A percentile compares a stretch with the other conserved stretches of the same genome.
Evolutionary conservation across 495 filamentous ascomycete species (phyloP).

Genomic region (Xylaria castorea): DNA sequence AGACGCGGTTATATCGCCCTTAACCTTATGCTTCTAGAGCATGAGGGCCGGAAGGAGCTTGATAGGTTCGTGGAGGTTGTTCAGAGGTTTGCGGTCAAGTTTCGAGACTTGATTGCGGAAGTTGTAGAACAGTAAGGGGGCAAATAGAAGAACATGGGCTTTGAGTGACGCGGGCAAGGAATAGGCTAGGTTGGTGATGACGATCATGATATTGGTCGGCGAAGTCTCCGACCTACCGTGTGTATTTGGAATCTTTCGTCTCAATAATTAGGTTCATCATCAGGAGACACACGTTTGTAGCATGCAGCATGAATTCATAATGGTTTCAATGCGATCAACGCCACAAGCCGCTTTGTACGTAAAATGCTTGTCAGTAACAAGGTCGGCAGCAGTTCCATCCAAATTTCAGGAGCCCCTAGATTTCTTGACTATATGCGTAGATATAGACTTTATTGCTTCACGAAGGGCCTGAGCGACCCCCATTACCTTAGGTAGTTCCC

Average conservation of each 20-base stretch:
- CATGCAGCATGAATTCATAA: neutral
- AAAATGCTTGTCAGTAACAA: neutral
- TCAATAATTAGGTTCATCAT: neutral
- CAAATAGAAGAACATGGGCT: neutral
- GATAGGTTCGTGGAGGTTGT: slow-evolving; percentile 49
- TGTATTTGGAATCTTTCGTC: neutral
- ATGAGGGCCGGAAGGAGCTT: slow-evolving; percentile 51
- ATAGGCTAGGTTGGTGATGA: neutral
- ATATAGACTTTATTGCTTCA: neutral
- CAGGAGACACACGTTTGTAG: neutral
- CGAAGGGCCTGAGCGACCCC: neutral
- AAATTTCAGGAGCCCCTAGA: neutral
- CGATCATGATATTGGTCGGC: neutral
- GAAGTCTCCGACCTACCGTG: neutral
- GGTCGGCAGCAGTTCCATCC: neutral
- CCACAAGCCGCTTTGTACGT: neutral
- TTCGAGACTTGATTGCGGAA: slow-evolving; percentile 33
- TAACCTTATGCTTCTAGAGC: slow-evolving; percentile 47
- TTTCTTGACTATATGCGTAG: neutral
- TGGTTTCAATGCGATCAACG: neutral
- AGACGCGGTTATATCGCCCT: slow-evolving; percentile 51
- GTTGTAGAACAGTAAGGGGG: neutral
- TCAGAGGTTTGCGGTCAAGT: slow-evolving; percentile 32
- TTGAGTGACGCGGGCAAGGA: neutral
- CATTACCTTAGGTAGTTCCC: neutral